Evolutionary conservation across 1,284 basidiomycete genomes (phyloP), one percentile per base, ranked within the genome.

Genomic region (Austropuccinia psidii): DNA sequence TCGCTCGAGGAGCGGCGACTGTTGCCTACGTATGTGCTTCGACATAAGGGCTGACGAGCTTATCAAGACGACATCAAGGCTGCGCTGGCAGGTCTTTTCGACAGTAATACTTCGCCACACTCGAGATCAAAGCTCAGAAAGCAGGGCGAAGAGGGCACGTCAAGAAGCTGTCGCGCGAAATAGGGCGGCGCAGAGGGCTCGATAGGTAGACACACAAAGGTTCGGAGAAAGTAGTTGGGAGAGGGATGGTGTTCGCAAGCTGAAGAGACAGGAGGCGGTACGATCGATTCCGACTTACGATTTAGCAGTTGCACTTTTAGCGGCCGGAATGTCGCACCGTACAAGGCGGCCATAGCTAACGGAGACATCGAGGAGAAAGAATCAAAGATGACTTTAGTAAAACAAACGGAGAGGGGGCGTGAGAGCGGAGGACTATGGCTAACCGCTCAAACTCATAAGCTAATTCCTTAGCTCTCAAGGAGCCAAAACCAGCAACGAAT

Each of bases 301-400:
- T 72, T 72, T 72, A 58, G 68, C 68, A 72, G 55, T 72, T 19
- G 68, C 37, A 37, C 68, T 72, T 61, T 72, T 72, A 35, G 68
- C 57, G 35, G 68, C 68, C 8, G 68, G 68, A 37, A 72, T 72
- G 57, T 72, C 68, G 55, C 68, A 72, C 41, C 68, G 47, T 11
- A 72, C 68, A 29, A 72, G 45, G 31, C 68, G 55, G 21, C 68
- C 68, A n/a, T 61, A 72, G 27, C 68, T 72, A 27, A 43, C 9
- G 39, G 24, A 50, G 27, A 27, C n/a, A n/a, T n/a, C n/a, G n/a
- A n/a, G n/a, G n/a, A 2, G 37, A 47, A 55, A 43, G 17, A 1
- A 41, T 31, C 27, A 29, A 33, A 13, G 57, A 60, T 11, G 1
- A 27, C n/a, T 24, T 58, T 21, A 64, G n/a, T n/a, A n/a, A n/a